Evolutionary conservation across 441 rosid genomes (phyloP), one percentile per base, ranked within the genome.

Genomic region (Populus tomentosa): DNA sequence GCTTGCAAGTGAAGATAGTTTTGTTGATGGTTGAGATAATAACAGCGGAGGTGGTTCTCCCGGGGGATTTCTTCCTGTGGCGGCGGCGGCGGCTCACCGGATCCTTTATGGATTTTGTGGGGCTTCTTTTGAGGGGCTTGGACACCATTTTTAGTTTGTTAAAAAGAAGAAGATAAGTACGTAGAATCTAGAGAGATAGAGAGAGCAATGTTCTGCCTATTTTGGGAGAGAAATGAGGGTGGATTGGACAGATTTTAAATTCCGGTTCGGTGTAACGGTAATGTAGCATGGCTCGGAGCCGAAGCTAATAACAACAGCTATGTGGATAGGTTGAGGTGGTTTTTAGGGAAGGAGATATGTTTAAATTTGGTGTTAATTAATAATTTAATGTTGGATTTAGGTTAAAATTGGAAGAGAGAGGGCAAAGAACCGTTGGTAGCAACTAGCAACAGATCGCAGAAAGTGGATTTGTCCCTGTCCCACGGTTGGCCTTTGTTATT

Each of bases 191-290:
- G 24, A 8, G 67, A 30, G 32, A 30, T 30, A 30, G 32, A 30
- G 32, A 30, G 32, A 30, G 32, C 21, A 21, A 32, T 30, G 32
- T 6, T 7, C 2, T 64, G 10, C 24, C 24, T 64, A 23, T 64
- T 13, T 30, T 64, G 13, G 32, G 32, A 1, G 28, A 8, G 2
- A 50, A 50, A 50, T 4, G 56, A 50, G 56, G 56, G 20, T 14
- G 56, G 56, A 50, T 50, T 50, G 8, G 59, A 66, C 74, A 72
- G 56, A 73, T 74, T 82, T 85, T 71, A 77, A 88, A 81, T 18
- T 82, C 63, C 18, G 90, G 86, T 77, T 85, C 79, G 91, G 89
- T 1, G 66, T 33, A 90, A 90, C 91, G 94, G 90, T 87, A 77
- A 67, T 10, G 18, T n/a, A 21, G 21, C 36, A 21, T 38, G 90